Base-by-base conservation (phyloP, 441 rosid genomes). In the Pelargonium fulgidum region DNA sequence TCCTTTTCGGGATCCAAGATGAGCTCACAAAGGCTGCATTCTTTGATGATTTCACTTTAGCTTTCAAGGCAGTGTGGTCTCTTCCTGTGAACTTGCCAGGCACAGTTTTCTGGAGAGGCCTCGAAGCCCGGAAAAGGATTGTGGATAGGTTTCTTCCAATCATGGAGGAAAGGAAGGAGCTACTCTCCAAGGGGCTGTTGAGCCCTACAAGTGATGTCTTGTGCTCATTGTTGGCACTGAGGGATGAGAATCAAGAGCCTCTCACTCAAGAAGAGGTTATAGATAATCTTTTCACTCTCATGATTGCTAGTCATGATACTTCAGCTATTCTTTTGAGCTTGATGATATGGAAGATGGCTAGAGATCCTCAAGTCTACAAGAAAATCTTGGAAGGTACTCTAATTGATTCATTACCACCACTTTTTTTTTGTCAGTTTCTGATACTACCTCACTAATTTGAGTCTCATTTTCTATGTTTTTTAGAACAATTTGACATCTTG, bases 401-500 rank as follows among this genome's bases (percentile, higher is more conserved):
- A 29, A 29, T 29, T 29, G 36, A 29, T 29, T 29, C 36, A 29
- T 29, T 29, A 29, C 3, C 36, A 29, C 0, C 36, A 29, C 5
- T 29, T 29, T 29, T 29, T 29, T 29, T 3, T 29, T 3, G 0
- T 29, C 36, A 29, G 36, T 29, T 29, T 29, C 36, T 29, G 36
- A 29, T 29, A 29, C 36, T 3, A 29, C 50, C 11, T 45, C 2
- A 1, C 50, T 45, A 45, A 11, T 1, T 45, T 45, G 4, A 13
- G n/a, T 52, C 19, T 52, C 59, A 52, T 16, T 16, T 16, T 16
- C 59, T 6, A 14, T 52, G 8, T 1, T n/a, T 14, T 14, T 52
- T 41, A 76, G 72, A 76, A 33, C 75, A 68, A 14, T 19, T 44
- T 70, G 65, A 65, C 20, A 68, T 65, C 19, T 7, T 56, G n/a